These are phyloP conservation scores for Fusarium fujikuroi DNA, from an alignment of 2,329 filamentous ascomycete species.

Conservation along the genomic window DNA sequence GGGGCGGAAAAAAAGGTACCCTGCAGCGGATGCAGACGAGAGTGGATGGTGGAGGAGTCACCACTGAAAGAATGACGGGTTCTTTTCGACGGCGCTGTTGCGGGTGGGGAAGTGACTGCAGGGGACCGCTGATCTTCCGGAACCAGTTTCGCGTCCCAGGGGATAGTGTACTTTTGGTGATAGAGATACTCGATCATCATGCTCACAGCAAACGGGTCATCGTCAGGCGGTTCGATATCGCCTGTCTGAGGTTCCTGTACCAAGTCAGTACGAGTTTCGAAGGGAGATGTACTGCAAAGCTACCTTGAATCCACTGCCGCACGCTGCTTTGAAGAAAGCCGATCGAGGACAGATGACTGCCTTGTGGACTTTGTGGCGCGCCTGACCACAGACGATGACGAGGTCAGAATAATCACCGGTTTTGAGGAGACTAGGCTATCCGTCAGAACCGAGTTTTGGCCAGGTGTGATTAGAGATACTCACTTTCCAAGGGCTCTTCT, in stretches of 20 bases:
- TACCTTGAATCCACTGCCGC: not conserved
- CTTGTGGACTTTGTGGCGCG: not conserved
- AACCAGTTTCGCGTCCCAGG: fast-evolving
- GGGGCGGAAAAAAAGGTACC: fast-evolving
- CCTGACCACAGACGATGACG: not conserved
- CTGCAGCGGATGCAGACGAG: not conserved
- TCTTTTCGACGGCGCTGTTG: not conserved
- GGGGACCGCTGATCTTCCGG: fast-evolving
- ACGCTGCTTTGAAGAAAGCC: not conserved
- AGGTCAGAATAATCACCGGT: not conserved
- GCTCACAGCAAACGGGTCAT: not conserved
- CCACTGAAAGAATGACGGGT: not conserved
- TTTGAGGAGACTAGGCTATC: not conserved
- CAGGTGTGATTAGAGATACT: not conserved
- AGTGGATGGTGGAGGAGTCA: not conserved
- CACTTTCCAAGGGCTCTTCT: not conserved
- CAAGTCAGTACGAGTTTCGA: not conserved
- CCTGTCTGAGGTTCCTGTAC: not conserved
- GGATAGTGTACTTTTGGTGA: not conserved
- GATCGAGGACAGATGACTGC: not conserved
- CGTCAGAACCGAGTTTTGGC: fast-evolving
- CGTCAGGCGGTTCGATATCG: fast-evolving
- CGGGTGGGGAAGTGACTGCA: fast-evolving
- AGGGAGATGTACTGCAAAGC: fast-evolving
- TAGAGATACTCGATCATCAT: not conserved